Percentiles rank a stretch among this genome's conserved stretches.
Evolutionary conservation across 164 flowering plant genomes (phyloP).

Genomic region (Amborella trichopoda): DNA sequence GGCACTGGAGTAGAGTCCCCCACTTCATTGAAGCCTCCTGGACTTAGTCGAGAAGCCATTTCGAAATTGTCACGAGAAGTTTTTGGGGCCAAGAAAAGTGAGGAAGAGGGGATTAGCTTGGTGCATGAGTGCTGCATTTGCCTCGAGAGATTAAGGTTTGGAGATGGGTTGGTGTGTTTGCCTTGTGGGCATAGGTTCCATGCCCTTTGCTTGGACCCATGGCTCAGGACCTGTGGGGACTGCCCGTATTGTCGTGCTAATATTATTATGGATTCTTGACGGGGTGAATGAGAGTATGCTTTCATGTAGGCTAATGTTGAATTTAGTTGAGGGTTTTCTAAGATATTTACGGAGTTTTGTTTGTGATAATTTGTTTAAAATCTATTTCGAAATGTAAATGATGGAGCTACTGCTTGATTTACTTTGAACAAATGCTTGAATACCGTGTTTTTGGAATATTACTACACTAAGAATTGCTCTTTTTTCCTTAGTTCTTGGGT

Average conservation of each 20-base stretch:
- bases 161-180: conserved; percentile 40
- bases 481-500: no score
- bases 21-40: conserved; percentile 37
- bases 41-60: conserved; percentile 41
- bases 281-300: no score
- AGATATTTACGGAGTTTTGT: no score
- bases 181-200: conserved; percentile 71
- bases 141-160: conserved; percentile 47
- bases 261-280: conserved; percentile 11
- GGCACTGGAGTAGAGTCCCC: conserved; percentile 9
- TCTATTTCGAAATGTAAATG: no score
- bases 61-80: conserved; percentile 26
- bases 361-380: no score
- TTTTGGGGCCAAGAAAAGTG: conserved; percentile 13
- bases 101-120: conserved; percentile 1
- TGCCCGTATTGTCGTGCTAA: conserved; percentile 73
- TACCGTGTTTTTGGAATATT: no score
- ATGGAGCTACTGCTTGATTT: no score
- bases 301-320: no score
- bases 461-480: no score
- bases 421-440: no score
- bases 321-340: no score
- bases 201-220: conserved; percentile 50
- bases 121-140: conserved; percentile 20
- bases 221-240: conserved; percentile 68